Conservation (phyloP, 768 basidiomycete genomes). For the Pilatotrama ljubarskyi region DNA sequence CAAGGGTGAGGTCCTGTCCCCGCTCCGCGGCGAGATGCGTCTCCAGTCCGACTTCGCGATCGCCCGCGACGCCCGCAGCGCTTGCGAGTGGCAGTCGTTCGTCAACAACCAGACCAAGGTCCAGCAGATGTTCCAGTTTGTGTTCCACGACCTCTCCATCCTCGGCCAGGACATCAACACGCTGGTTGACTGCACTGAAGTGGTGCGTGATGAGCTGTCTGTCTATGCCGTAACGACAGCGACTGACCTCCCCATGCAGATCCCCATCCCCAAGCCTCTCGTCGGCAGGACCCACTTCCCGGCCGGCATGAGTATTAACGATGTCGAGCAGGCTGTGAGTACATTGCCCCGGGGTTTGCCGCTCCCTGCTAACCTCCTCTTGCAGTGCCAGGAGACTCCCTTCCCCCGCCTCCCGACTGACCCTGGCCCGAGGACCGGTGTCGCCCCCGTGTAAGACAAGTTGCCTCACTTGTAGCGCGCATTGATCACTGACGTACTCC, state of each 20-base stretch:
- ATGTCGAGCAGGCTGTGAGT: constrained; percentile 27
- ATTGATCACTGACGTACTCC: neutral
- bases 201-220: neutral
- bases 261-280: constrained; percentile 8
- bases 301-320: constrained; percentile 21
- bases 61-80: constrained; percentile 26
- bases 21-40: constrained; percentile 23
- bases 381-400: constrained; percentile 13
- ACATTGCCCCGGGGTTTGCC: neutral
- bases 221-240: neutral
- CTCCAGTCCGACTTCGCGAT: constrained; percentile 29
- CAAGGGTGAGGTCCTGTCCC: constrained; percentile 23
- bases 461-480: neutral
- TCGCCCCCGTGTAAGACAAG: constrained; percentile 32
- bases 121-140: constrained; percentile 21
- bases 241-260: neutral
- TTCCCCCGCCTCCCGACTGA: constrained; percentile 25
- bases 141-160: constrained; percentile 30
- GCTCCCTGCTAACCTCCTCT: neutral
- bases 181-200: constrained; percentile 14
- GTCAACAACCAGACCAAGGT: constrained; percentile 25
- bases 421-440: constrained; percentile 33
- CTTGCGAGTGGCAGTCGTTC: constrained; percentile 30
- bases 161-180: constrained; percentile 26
- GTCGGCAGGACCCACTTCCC: constrained; percentile 20